Evolutionary conservation across 768 basidiomycete species (phyloP), one percentile per base, ranked within the genome.

Genomic region (Favolaschia claudopus): DNA sequence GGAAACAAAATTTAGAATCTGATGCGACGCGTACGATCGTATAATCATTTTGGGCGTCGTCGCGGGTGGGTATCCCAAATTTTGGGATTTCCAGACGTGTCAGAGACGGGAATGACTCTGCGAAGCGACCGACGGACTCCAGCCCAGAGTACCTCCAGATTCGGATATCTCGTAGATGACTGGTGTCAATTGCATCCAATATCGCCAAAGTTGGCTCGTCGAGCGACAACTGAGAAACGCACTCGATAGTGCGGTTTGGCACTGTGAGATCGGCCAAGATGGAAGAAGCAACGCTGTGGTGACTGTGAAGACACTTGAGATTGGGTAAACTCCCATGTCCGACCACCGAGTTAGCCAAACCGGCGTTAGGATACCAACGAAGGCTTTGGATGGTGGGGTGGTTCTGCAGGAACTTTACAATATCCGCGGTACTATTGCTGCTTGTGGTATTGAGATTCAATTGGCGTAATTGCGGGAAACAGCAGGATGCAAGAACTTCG

Each of bases 311-410:
- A 7, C 58, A 40, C 55, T 56, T 65, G 45, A 73, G 58, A 24
- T 50, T 46, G 14, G 69, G 67, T 4, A 73, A 55, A 40, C 64
- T 48, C 10, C 69, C 70, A 2, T 28, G 38, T 1, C 57, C 29
- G 8, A 67, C 9, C 34, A 39, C 24, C 64, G 45, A 1, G 50
- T 43, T 15, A n/a, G n/a, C n/a, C n/a, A n/a, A n/a, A n/a, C 60
- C 39, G 55, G 63, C 54, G 17, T 54, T 32, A 4, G 72, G 71
- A 47, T 66, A 65, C 72, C 72, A 74, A 1, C 37, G 44, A 15
- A 72, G 63, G 28, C 67, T 67, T 45, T 70, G 65, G 22, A 74
- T 67, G 10, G 62, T 57, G 7, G 67, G 65, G 55, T 74, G 71
- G 1, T 50, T 24, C 20, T 60, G 40, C 13, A 74, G 45, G 34